Evolutionary conservation across 352 stramenopile species (phyloP), one percentile per base, ranked within the genome.

Genomic region (Phytopythium cucurbitacearum): DNA sequence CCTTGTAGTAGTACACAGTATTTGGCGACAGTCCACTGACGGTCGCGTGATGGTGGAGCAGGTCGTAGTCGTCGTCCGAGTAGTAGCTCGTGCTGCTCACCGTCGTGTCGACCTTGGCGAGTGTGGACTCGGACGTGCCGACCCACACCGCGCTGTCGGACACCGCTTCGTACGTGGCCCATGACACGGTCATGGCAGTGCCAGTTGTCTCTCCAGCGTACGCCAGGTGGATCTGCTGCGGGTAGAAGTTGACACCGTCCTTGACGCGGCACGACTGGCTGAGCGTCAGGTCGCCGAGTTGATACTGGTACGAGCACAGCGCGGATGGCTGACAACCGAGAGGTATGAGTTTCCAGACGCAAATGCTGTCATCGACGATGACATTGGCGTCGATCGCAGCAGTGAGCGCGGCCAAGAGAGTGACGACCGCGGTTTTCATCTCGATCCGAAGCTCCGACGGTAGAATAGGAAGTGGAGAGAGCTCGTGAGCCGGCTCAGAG

Each of bases 181-280:
- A 88, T 13, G 77, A 88, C 21, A 86, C 48, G 0, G 67, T 75
- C 76, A 88, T 88, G 9, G 45, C 67, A 4, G 76, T 83, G 13
- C 76, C 73, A 2, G 63, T 32, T 10, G 67, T 51, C 4, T 47
- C 57, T 28, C 73, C 75, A 21, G 78, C 68, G 34, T 73, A 89
- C 21, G 78, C 71, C 15, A 86, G 51, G 50, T 85, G 78, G 11
- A 86, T 59, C 50, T 89, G 78, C 58, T 85, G 70, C 21, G 78
- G 76, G 15, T 71, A 57, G 38, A 72, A 76, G 57, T 81, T 81
- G 21, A 59, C 59, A 32, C 57, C 65, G 21, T 59, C 41, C 41
- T 67, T 67, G 42, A 79, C 59, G 49, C 71, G 66, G n/a, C 71
- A 82, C 15, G 67, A 76, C 58, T 80, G 72, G 51, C 63, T 62